A percentile compares a stretch with the other conserved stretches of the same genome.
Evolutionary conservation across 192 early-diverging fungal genomes (phyloP).

Genomic region (Radiomyces spectabilis): DNA sequence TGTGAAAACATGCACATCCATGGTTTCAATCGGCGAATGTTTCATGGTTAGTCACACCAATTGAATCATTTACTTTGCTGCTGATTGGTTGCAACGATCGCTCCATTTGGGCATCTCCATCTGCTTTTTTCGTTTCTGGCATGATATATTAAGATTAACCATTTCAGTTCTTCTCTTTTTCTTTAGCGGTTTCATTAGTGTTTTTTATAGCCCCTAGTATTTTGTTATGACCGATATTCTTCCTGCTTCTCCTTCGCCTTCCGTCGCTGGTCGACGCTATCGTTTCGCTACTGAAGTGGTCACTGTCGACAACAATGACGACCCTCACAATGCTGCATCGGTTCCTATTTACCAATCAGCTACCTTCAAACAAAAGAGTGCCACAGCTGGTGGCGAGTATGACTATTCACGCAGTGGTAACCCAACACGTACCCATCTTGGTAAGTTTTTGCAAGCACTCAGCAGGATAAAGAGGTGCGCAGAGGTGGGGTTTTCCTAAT

Average conservation of each 20-base stretch:
- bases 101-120: no score
- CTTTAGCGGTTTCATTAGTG: no score
- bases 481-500: background rate
- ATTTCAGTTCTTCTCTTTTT: background rate
- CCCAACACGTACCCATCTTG: conserved; percentile 90
- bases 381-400: conserved; percentile 80
- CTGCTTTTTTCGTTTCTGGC: no score
- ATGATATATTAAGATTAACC: no score
- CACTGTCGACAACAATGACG: conserved; percentile 64
- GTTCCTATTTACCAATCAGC: conserved; percentile 98
- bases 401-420: conserved; percentile 97
- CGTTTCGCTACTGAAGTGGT: conserved; percentile 73
- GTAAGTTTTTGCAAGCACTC: conserved; percentile 26
- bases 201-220: no score
- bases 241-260: conserved; percentile 6
- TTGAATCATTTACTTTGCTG: no score
- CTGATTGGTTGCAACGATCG: no score
- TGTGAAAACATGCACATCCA: no score
- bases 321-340: conserved; percentile 85
- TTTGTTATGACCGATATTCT: background rate
- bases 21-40: no score
- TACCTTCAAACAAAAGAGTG: conserved; percentile 88
- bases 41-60: no score
- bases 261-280: conserved; percentile 41
- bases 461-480: background rate